A percentile compares a stretch with the other conserved stretches of the same genome.
Evolutionary conservation across 1,284 basidiomycete species (phyloP).

Genomic region (Pterulicium gracile): DNA sequence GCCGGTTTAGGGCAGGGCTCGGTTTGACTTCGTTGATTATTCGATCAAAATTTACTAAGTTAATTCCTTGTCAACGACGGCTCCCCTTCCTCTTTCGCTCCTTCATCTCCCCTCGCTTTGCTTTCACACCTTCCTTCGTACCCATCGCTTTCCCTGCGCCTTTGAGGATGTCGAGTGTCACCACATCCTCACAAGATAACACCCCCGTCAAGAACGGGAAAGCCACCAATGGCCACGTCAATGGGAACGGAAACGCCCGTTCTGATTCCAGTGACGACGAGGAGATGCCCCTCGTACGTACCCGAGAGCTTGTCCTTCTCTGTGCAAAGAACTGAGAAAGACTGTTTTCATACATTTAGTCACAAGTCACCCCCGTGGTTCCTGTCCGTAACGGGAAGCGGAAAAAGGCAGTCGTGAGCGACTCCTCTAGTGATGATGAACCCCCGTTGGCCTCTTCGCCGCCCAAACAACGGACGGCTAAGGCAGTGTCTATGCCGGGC

Average conservation of each 20-base stretch:
- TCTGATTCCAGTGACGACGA: slow-evolving; percentile 58
- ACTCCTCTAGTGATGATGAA: slow-evolving; percentile 58
- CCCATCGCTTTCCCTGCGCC: slow-evolving; percentile 11
- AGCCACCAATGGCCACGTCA: slow-evolving; percentile 22
- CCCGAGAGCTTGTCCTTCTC: slow-evolving; percentile 5
- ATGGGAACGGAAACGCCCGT: slow-evolving; percentile 29
- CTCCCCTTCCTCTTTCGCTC: slow-evolving; percentile 8
- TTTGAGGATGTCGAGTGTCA: slow-evolving; percentile 32
- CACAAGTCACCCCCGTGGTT: slow-evolving; percentile 34
- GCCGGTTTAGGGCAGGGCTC: slow-evolving; percentile 2
- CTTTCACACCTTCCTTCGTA: slow-evolving; percentile 13
- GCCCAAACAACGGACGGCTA: slow-evolving; percentile 34
- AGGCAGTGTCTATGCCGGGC: slow-evolving; percentile 31
- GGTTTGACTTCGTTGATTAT: not conserved
- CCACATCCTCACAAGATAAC: slow-evolving; percentile 39
- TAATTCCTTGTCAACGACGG: not conserved
- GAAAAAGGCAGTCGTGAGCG: slow-evolving; percentile 38
- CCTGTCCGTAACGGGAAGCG: slow-evolving; percentile 41
- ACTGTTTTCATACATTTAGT: slow-evolving; percentile 21
- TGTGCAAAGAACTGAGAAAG: slow-evolving; percentile 10
- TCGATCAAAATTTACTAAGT: not conserved
- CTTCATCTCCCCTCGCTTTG: slow-evolving; percentile 12
- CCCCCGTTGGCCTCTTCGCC: slow-evolving; percentile 62
- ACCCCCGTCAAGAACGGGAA: slow-evolving; percentile 20
- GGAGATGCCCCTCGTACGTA: slow-evolving; percentile 59